A percentile compares a stretch with the other conserved stretches of the same genome.
These are phyloP conservation scores for Rhizopogon vulgaris DNA, from an alignment of 768 basidiomycete species.

Conservation along the genomic window DNA sequence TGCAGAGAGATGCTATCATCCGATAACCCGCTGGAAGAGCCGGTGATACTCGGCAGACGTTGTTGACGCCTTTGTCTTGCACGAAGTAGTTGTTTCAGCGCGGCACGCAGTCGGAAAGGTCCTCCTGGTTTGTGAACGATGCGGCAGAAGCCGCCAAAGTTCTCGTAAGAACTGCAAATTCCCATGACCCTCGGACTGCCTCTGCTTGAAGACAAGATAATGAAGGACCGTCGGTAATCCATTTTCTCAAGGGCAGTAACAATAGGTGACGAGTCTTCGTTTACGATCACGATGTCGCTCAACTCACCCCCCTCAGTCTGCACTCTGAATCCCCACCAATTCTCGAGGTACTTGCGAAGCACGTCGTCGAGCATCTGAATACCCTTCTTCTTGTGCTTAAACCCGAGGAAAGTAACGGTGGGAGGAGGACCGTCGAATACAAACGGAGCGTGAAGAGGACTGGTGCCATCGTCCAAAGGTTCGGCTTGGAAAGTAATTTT, in stretches of 20 bases:
- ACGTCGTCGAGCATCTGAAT: slow-evolving; percentile 59
- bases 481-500: slow-evolving; percentile 80
- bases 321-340: slow-evolving; percentile 73
- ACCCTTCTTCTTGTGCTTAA: slow-evolving; percentile 60
- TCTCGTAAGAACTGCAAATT: slow-evolving; percentile 65
- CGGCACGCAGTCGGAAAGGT: slow-evolving; percentile 62
- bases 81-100: slow-evolving; percentile 45
- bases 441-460: slow-evolving; percentile 41
- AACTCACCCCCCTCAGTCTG: slow-evolving; percentile 32
- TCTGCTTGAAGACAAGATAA: slow-evolving; percentile 69
- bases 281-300: slow-evolving; percentile 74
- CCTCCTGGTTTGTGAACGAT: slow-evolving; percentile 86
- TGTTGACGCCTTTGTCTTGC: slow-evolving; percentile 25
- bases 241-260: slow-evolving; percentile 48
- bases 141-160: slow-evolving; percentile 83
- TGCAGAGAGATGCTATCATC: slow-evolving; percentile 23
- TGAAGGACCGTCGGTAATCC: slow-evolving; percentile 58
- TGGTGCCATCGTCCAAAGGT: slow-evolving; percentile 33
- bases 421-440: slow-evolving; percentile 37
- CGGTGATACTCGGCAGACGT: slow-evolving; percentile 15
- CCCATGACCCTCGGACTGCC: slow-evolving; percentile 58
- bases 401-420: slow-evolving; percentile 65
- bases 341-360: slow-evolving; percentile 56
- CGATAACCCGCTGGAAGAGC: slow-evolving; percentile 9
- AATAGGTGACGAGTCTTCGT: slow-evolving; percentile 66